Evolutionary conservation across 2,329 filamentous ascomycete species (phyloP), one percentile per base, ranked within the genome.

Genomic region (Hymenoscyphus fructigenus): DNA sequence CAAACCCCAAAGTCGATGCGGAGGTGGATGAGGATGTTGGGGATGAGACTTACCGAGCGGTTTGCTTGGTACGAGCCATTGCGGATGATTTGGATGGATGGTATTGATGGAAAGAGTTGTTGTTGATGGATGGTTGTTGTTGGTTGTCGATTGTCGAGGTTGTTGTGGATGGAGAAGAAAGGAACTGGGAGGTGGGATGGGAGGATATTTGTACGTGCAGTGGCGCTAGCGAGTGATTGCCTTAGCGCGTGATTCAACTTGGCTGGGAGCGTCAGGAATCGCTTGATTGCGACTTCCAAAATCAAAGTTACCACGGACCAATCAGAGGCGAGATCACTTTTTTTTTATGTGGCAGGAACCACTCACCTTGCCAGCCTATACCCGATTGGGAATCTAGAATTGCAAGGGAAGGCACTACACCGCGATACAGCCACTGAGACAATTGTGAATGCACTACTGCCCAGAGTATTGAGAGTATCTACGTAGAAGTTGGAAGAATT

Each of bases 21-120:
- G n/a, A 55, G 1, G 65, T 50, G 56, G 55, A 57, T 23, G 57
- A 53, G 57, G 34, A 64, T 66, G 61, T 60, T 66, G 60, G 65
- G 38, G 62, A 62, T 65, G 60, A 66, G 38, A 71, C 69, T 97
- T 89, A 78, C 59, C 87, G 85, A 76, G 86, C 86, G 75, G 75
- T 77, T 72, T 78, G 77, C 74, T 79, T 79, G 65, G 78, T 79
- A 69, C 78, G 71, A 58, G 77, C 78, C 78, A 79, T 79, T 74
- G 66, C 70, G 41, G 63, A 72, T 68, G 67, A 65, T 62, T 57
- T 63, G 47, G 56, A 47, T 65, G 59, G 61, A 61, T 62, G 57
- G 62, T 62, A 60, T 50, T 60, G 62, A 62, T 65, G 63, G 29
- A 61, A 58, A 34, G n/a, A 38, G 38, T n/a, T 60, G 44, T 14